Percentiles rank a stretch among this genome's conserved stretches.
Evolutionary conservation across 75 land plant species (phyloP).

Genomic region (Selaginella tamariscina): DNA sequence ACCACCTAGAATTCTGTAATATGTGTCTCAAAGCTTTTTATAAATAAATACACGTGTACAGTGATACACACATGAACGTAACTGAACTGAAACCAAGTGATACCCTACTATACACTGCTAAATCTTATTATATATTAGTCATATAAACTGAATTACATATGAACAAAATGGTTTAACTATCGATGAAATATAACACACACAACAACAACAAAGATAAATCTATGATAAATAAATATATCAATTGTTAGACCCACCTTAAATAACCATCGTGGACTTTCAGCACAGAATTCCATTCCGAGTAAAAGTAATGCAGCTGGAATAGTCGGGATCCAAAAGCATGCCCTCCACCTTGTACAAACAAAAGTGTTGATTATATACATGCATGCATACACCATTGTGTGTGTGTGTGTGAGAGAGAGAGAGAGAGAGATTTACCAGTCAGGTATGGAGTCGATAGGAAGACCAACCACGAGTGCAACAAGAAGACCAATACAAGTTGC

Average conservation of each 20-base stretch:
- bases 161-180: too few species aligned
- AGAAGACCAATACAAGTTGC: constrained; percentile 82
- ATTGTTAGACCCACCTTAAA: constrained; percentile 9
- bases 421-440: constrained; percentile 43
- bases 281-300: constrained; percentile 12
- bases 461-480: constrained; percentile 60
- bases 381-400: too few species aligned
- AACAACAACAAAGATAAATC: not conserved
- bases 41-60: too few species aligned
- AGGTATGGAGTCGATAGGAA: constrained; percentile 50
- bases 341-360: constrained; percentile 15
- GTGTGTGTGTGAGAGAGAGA: too few species aligned
- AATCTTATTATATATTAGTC: too few species aligned
- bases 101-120: too few species aligned
- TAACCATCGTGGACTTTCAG: constrained; percentile 9
- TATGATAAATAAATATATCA: too few species aligned
- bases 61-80: too few species aligned
- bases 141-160: too few species aligned
- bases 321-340: constrained; percentile 7
- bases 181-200: not conserved
- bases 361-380: not conserved
- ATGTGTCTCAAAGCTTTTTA: too few species aligned
- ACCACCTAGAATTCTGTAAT: constrained; percentile 50
- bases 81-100: too few species aligned
- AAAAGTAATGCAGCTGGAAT: constrained; percentile 1